phyloP scores from a whole-genome alignment of 345 rosid species.

The Corymbia maculata region DNA sequence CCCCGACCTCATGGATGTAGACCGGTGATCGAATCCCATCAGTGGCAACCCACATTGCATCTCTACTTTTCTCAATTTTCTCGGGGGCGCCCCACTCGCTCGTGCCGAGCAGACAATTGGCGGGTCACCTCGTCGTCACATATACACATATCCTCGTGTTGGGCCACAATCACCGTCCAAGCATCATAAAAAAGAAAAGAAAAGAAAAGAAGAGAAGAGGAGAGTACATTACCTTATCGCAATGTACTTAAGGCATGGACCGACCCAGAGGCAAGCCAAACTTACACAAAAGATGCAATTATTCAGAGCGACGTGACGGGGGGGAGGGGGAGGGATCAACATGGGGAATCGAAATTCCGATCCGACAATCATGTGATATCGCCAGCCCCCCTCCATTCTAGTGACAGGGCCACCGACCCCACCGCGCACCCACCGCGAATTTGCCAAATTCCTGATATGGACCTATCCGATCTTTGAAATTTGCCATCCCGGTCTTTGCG shows the following conservation, averaged over 20 bases:
- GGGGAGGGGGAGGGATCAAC: background rate
- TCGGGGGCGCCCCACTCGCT: background rate
- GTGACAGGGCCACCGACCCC: too few relatives aligned
- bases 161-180: rapidly evolving
- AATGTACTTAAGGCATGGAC: background rate
- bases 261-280: background rate
- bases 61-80: background rate
- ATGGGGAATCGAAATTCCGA: background rate
- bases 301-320: background rate
- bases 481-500: background rate
- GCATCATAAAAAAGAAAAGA: background rate
- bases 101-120: background rate
- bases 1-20: too few relatives aligned
- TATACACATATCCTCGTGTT: background rate
- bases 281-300: background rate
- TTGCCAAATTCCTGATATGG: too few relatives aligned
- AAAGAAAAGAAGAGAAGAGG: background rate
- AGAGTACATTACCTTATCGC: background rate
- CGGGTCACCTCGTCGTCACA: background rate
- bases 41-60: background rate
- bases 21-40: background rate
- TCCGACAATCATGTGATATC: background rate
- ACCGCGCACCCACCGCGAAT: too few relatives aligned
- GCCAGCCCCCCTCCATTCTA: background rate
- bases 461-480: background rate